Evolutionary conservation across 2,329 filamentous ascomycete genomes (phyloP).

Genomic region (Fusarium nelsonii): DNA sequence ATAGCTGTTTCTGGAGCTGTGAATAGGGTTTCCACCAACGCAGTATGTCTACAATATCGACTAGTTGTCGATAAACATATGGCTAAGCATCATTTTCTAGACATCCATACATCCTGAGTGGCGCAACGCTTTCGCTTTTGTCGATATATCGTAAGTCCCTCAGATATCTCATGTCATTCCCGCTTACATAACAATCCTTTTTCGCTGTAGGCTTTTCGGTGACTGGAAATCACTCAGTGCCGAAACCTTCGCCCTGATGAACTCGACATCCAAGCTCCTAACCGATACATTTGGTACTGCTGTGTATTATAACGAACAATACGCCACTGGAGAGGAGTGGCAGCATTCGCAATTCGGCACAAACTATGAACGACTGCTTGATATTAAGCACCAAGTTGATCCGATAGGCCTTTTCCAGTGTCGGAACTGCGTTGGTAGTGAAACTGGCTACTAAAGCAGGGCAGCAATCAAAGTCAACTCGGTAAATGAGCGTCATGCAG

Average conservation of each 20-base stretch:
- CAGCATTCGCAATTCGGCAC: not conserved
- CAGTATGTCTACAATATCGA: not conserved
- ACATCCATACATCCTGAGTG: not conserved
- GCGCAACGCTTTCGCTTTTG: not conserved
- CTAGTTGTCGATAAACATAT: not conserved
- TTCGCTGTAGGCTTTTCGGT: not conserved
- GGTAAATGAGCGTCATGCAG: not conserved
- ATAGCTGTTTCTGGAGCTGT: not conserved
- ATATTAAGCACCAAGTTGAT: not conserved
- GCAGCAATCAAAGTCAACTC: not conserved
- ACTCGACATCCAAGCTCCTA: not conserved
- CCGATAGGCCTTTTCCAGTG: not conserved
- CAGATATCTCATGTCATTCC: not conserved
- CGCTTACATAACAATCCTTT: not conserved
- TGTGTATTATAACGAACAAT: not conserved
- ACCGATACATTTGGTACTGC: not conserved
- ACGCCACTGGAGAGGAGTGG: not conserved
- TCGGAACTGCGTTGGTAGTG: not conserved
- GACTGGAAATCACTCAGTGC: not conserved
- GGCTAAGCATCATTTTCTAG: not conserved
- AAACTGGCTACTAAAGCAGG: not conserved
- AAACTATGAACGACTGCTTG: not conserved
- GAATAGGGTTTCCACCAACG: not conserved
- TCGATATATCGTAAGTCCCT: not conserved
- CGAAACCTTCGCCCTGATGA: not conserved